Base-by-base conservation (phyloP, 1,284 basidiomycete species). In the Acaromyces ingoldii region DNA sequence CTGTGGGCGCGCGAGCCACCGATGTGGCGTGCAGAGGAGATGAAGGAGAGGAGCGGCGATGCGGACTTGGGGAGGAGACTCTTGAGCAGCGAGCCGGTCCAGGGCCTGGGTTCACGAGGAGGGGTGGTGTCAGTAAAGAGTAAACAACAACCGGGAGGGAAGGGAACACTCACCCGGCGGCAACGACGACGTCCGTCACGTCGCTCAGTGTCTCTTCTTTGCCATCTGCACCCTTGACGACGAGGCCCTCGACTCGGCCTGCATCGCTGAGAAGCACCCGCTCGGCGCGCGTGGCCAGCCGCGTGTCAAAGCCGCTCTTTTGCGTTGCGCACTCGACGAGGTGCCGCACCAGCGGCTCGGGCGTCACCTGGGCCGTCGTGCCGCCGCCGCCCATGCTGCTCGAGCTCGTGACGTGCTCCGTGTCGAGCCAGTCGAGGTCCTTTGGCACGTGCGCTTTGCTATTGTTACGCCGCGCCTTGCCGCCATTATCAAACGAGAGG, bases 311-410 rank as follows among this genome's bases (percentile, higher is more conserved):
- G n/a, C 79, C 79, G 17, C 66, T 78, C 50, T 41, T 65, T 55
- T 46, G 63, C 49, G 22, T 74, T 37, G 42, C 60, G 25, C 86
- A 79, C 6, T 83, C 80, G 60, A 86, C 81, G 79, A 95, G 85
- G 67, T 82, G 84, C 15, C 81, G 82, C 0, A 89, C 89, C 75
- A 95, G 87, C 4, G 82, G 79, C 62, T 84, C 84, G 0, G 89
- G 89, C 57, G 89, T 86, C 1, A 90, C 87, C 74, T 90, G 88
- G 0, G 87, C 87, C 0, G 87, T 89, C 15, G 80, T 77, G 22
- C 74, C 71, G 24, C 64, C 67, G 28, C 77, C 77, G 9, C 78
- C 78, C 49, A 79, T 60, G 24, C 64, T 65, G 19, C 57, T 60
- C 0, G 67, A 58, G 15, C 67, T 59, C 9, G 57, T 54, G 37